Base-by-base conservation (phyloP, 441 rosid genomes). In the Arabidopsis lyrata region DNA sequence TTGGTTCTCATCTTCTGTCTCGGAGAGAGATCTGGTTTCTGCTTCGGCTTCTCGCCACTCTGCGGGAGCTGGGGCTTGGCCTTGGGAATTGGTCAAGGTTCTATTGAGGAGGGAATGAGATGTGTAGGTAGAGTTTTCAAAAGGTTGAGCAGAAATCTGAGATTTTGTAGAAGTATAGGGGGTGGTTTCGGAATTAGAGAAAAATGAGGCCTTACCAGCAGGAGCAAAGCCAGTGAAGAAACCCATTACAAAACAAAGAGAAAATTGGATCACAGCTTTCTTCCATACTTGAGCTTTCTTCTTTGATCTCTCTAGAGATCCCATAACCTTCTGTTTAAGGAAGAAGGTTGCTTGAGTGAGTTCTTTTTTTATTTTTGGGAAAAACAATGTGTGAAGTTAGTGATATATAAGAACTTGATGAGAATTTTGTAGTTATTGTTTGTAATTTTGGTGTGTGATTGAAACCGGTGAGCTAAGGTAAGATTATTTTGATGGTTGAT, bases 141-240 rank as follows among this genome's bases (percentile, higher is more conserved):
- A 38, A 13, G 90, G 82, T 20, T 77, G 81, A 57, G 81, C 84
- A 4, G 82, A 39, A 50, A 70, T 59, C 2, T 79, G 81, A 22
- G 82, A 75, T 55, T 62, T 78, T 10, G 61, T 73, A 29, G 82
- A 63, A 32, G 81, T 32, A 57, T 63, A 31, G 39, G 60, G 39
- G 12, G 15, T 64, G 20, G 48, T 63, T 32, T 44, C 67, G 3
- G 16, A 76, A 53, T 49, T 57, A 18, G 87, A 65, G 50, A 88
- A 83, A 20, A 75, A 24, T 10, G 90, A 76, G 77, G 78, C 42
- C 41, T 88, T 89, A 18, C 86, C 82, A 3, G 87, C 70, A 14
- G 95, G 97, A 72, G 96, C 92, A 78, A 93, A 87, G 36, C 99
- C 99, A 47, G 86, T 76, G 86, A 93, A 89, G 73, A 91, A 93